Base-by-base conservation (phyloP, 345 rosid genomes). In the Hibiscus syriacus region DNA sequence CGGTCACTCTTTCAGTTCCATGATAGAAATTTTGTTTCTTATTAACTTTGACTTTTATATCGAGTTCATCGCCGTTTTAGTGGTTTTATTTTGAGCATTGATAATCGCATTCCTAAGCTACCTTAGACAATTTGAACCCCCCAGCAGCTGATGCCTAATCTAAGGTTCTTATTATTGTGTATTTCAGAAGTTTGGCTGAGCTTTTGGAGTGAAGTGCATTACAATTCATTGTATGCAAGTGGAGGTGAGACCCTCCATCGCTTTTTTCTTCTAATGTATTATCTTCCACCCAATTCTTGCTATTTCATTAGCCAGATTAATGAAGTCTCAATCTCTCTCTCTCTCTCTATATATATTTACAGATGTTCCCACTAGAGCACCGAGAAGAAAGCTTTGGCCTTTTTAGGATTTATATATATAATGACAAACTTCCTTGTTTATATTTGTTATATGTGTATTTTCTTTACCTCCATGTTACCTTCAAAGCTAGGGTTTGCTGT, bases 151-250 rank as follows among this genome's bases (percentile, higher is more conserved):
- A 25, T 54, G 36, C 20, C 27, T 34, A 27, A 27, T 27, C 36
- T 13, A 43, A 55, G 59, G 13, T 27, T 36, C 19, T 14, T 27
- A 14, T 57, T 43, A 6, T 63, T 63, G 66, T 63, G 54, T 63
- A 16, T 63, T 43, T 8, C 53, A 92, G 98, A 86, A 66, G 73
- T 87, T 39, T 92, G 98, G 97, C 79, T 92, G 75, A 92, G 98
- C 84, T 92, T 92, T 59, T 92, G 98, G 98, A 85, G 98, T 55
- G 98, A 92, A 85, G 97, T 92, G 27, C 98, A 92, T 70, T 92
- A 92, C 77, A 92, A 92, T 74, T 92, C 98, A 0, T 63, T 92
- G 26, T 92, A 92, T 71, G 86, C 85, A 65, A 84, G 26, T 55
- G 98, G 97, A 85, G 98, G 98, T 88, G 71, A 79, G 68, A 20